Percentiles rank a stretch among this genome's conserved stretches.
Conservation (phyloP, 2,329 filamentous ascomycete genomes). For the Helotiales sp. region DNA sequence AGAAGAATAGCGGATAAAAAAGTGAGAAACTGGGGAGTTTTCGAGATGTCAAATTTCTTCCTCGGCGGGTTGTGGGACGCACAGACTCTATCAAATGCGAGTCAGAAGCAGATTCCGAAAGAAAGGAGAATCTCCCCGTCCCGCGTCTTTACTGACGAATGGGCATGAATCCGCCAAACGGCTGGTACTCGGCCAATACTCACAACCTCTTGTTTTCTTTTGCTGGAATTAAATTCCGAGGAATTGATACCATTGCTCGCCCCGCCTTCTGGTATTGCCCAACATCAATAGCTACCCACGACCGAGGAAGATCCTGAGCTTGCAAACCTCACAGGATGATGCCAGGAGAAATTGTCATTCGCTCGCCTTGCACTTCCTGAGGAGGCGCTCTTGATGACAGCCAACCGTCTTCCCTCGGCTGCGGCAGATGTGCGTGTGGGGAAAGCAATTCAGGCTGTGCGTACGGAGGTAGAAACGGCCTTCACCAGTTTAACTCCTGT, state of each 20-base stretch:
- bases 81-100: slow-evolving; percentile 1
- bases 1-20: neutral
- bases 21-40: neutral
- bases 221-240: neutral
- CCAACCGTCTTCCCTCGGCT: neutral
- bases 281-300: neutral
- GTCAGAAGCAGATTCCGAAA: neutral
- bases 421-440: neutral
- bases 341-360: neutral
- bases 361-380: slow-evolving; percentile 1
- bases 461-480: neutral
- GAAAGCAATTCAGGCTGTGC: neutral
- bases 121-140: neutral
- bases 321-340: neutral
- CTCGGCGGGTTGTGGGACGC: neutral
- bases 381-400: neutral
- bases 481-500: neutral
- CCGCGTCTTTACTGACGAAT: neutral
- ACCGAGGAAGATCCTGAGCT: neutral
- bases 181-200: neutral
- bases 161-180: neutral
- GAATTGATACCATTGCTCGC: neutral
- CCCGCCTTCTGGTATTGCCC: neutral
- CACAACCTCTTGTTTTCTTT: neutral
- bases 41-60: neutral